Evolutionary conservation across 2,329 filamentous ascomycete genomes (phyloP).

Genomic region (Periconia digitata): DNA sequence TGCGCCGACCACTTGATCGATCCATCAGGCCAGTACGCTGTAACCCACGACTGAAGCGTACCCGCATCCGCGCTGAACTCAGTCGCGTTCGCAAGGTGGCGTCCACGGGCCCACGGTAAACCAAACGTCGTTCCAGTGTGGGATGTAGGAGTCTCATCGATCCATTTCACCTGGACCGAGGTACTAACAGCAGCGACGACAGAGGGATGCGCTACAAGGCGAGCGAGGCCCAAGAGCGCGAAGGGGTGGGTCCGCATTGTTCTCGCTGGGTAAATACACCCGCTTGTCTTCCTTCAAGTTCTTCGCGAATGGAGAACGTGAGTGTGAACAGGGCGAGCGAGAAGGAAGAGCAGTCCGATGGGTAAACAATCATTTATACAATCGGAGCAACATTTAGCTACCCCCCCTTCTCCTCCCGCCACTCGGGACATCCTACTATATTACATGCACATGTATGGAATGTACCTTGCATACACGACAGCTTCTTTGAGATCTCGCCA

Average conservation of each 20-base stretch:
- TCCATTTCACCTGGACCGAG: constrained; percentile 34
- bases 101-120: constrained; percentile 43
- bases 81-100: constrained; percentile 41
- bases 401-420: no score
- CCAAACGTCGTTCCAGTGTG: constrained; percentile 43
- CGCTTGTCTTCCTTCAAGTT: no score
- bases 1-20: constrained; percentile 65
- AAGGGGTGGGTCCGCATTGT: constrained; percentile 6
- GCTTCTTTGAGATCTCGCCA: no score
- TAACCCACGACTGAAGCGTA: constrained; percentile 57
- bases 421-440: background rate
- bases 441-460: background rate
- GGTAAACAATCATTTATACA: no score
- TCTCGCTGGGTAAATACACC: no score
- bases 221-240: constrained; percentile 2
- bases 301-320: no score
- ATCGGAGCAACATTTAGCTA: no score
- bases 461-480: background rate
- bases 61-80: constrained; percentile 34
- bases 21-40: constrained; percentile 62
- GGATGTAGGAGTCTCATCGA: constrained; percentile 26
- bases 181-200: background rate
- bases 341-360: no score
- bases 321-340: no score
- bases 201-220: background rate